Percentiles rank a stretch among this genome's conserved stretches.
These are phyloP conservation scores for Boletus pseudopeckii DNA, from an alignment of 768 basidiomycete genomes.

Conservation along the genomic window DNA sequence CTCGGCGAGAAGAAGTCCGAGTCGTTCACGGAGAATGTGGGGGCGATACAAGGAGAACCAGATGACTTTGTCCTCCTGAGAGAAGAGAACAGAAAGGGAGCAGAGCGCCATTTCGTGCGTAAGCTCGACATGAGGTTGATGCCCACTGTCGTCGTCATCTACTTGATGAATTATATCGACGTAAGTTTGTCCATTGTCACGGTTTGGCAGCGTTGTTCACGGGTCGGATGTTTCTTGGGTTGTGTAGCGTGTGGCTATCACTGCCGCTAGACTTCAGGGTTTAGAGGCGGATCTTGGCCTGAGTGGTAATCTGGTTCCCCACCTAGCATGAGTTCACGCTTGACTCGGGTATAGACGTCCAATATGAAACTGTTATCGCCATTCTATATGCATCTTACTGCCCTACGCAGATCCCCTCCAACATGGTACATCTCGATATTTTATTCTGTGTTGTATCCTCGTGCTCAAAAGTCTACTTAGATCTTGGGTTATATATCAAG, in stretches of 20 bases:
- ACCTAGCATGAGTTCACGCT: neutral
- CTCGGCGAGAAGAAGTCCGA: conserved; percentile 7
- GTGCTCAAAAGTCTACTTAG: conserved; percentile 26
- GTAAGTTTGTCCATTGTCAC: conserved; percentile 3
- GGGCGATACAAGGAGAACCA: neutral
- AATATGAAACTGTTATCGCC: conserved; percentile 52
- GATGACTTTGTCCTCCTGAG: conserved; percentile 13
- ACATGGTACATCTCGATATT: conserved; percentile 44
- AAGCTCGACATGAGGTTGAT: conserved; percentile 30
- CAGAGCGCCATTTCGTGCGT: conserved; percentile 22
- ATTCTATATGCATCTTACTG: conserved; percentile 57
- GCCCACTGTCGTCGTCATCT: conserved; percentile 26
- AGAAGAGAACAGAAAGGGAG: conserved; percentile 11
- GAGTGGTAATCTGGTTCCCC: conserved; percentile 18
- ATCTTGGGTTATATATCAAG: conserved; percentile 52
- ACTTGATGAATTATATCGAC: conserved; percentile 27
- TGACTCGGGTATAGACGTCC: conserved; percentile 37
- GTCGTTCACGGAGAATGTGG: conserved; percentile 7
- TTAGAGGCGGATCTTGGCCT: conserved; percentile 38
- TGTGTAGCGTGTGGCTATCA: conserved; percentile 36
- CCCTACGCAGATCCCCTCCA: conserved; percentile 64
- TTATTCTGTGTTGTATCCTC: too few relatives aligned
- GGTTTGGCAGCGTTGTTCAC: neutral
- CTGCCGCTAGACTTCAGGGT: conserved; percentile 39
- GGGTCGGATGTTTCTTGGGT: neutral